Base-by-base conservation (phyloP, 2,329 filamentous ascomycete genomes). In the Verruconis gallopava region DNA sequence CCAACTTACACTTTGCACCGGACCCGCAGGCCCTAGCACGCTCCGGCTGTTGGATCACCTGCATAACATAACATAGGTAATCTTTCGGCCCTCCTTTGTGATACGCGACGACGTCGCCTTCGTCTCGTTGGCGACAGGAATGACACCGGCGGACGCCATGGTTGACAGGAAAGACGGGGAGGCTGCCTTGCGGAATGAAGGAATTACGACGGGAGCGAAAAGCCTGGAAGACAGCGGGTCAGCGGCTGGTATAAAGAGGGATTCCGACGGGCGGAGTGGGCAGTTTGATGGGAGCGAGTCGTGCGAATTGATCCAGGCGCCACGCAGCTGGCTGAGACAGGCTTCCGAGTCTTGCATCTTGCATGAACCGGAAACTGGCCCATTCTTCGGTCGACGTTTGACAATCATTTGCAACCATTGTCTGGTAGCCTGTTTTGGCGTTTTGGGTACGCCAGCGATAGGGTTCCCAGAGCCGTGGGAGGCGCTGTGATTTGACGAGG, bases 11-110 rank as follows among this genome's bases (percentile, higher is more conserved):
- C 67, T 96, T 96, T 42, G 85, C 85, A 46, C 91, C 91, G 43
- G 86, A 88, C 55, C 91, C 91, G 61, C 91, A 98, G 43, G 91
- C 91, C 68, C 91, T 76, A 38, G 91, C 89, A 54, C 88, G 83
- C 65, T 93, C 82, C 15, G 91, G 91, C 60, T 96, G 85, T 64
- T 98, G 91, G 53, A 95, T 79, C 43, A 96, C 86, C 46, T 75
- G 77, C 60, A 96, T 68, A 49, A 74, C 60, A 96, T 68, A 49
- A 74, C 71, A 62, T 96, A 96, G 56, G 77, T 85, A 50, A 95
- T 73, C 48, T 71, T 77, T 51, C 83, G 77, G 47, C 84, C 84
- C 52, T 81, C 79, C 52, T 77, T 77, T 33, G 85, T 93, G 41
- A 73, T 67, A 39, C 81, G 70, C 46, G 62, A 64, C 45, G 64